Evolutionary conservation across 2,329 filamentous ascomycete species (phyloP), one percentile per base, ranked within the genome.

Genomic region (Xylariales sp.): DNA sequence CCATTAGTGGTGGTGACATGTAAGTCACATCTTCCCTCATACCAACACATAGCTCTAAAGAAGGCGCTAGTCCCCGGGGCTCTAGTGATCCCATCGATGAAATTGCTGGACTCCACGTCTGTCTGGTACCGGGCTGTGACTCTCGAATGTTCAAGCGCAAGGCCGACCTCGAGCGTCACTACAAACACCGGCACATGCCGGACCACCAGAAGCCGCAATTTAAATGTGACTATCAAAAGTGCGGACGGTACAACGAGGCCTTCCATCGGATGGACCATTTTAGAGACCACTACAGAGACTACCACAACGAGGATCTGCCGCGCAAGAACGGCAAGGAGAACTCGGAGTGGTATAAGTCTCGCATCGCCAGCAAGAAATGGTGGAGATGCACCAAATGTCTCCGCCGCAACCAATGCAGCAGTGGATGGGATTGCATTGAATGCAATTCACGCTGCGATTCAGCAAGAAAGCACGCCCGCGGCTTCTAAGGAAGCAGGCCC

Each of bases 301-400:
- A 64, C 46, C 76, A 80, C 62, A 63, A 64, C 41, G 76, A 80
- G 51, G 73, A 78, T 42, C 35, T 57, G 18, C 19, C 45, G 21
- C 54, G 57, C 34, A 47, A 50, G 15, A 38, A 45, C 40, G 47
- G 47, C 34, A 39, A 31, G 45, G 58, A 46, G 35, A 50, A 56
- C 37, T 47, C 58, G 42, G 54, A 57, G 29, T 58, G 61, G 27
- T 61, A 60, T 46, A 52, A 62, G 8, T 59, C 54, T 34, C 64
- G 70, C 44, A 60, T 63, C 39, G 52, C 70, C 22, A 56, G 63
- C 16, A 44, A 44, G 3, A 57, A 51, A 3, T 78, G 73, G 73
- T 80, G 73, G 73, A 67, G 76, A 25, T 80, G 76, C 57, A 62
- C 65, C 37, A 69, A 69, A 45, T 79, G 76, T 51, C 66, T 80